phyloP scores from a whole-genome alignment of 2,329 filamentous ascomycete species.

The Penicillium sp. region DNA sequence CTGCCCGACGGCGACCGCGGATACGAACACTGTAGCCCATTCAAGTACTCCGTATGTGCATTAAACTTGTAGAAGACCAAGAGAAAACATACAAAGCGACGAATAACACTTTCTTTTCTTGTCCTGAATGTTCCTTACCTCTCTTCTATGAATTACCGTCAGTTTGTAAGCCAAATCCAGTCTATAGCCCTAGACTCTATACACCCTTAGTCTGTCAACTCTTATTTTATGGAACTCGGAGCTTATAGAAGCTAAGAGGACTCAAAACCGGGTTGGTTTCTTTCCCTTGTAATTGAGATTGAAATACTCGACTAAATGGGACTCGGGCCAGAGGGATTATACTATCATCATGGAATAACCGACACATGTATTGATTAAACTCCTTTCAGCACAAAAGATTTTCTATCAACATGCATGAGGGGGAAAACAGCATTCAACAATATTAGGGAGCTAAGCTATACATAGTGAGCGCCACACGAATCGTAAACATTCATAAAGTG shows the following conservation, averaged over 20 bases:
- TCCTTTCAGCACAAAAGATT: too few species aligned
- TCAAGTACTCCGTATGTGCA: background rate
- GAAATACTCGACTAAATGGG: background rate
- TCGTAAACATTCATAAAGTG: background rate
- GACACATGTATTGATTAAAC: too few species aligned
- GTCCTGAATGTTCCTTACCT: too few species aligned
- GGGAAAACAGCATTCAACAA: too few species aligned
- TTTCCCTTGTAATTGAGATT: background rate
- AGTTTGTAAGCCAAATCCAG: background rate
- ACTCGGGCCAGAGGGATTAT: background rate
- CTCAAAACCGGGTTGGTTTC: background rate
- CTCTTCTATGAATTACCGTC: background rate
- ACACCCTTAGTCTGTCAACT: background rate
- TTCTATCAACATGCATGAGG: too few species aligned
- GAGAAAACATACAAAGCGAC: background rate
- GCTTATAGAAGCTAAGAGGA: background rate
- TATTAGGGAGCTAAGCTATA: background rate
- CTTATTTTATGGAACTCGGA: background rate
- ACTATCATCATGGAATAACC: too few species aligned
- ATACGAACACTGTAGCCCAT: background rate
- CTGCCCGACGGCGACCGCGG: constrained; percentile 16
- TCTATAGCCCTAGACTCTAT: background rate
- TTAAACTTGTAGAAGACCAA: background rate
- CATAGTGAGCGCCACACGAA: background rate
- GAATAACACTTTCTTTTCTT: too few species aligned